Percentiles rank a stretch among this genome's conserved stretches.
phyloP scores from a whole-genome alignment of 306 rosid genomes.

The Cucurbita argyrosperma region DNA sequence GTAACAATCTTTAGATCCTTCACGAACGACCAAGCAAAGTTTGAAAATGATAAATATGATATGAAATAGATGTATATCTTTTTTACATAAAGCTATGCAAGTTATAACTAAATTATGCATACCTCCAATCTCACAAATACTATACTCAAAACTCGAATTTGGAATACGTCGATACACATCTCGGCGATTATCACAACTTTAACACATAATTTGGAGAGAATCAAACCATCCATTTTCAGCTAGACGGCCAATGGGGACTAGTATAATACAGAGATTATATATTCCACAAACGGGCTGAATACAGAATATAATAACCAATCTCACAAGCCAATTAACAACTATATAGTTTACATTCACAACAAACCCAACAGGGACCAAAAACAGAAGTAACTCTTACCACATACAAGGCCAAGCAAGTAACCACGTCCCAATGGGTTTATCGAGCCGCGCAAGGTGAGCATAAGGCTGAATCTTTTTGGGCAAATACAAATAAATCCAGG shows the following conservation, averaged over 20 bases:
- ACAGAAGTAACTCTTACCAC: conserved; percentile 33
- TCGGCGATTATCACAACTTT: background rate
- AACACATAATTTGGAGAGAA: background rate
- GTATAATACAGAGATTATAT: background rate
- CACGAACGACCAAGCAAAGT: background rate
- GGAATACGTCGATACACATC: background rate
- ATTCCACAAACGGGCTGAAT: background rate
- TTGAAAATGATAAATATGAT: background rate
- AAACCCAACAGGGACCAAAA: background rate
- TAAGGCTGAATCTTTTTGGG: conserved; percentile 51
- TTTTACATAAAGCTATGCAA: background rate
- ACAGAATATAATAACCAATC: background rate
- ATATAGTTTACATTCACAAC: background rate
- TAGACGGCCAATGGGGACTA: background rate
- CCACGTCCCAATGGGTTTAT: conserved; percentile 94
- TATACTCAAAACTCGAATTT: background rate
- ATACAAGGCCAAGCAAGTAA: conserved; percentile 89
- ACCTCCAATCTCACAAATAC: background rate
- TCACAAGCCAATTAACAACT: background rate
- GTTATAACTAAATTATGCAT: background rate
- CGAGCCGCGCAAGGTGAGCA: conserved; percentile 85
- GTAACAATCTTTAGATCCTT: background rate
- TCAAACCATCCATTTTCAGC: background rate
- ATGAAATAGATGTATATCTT: background rate
- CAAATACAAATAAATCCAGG: conserved; percentile 64